Evolutionary conservation across 2,329 filamentous ascomycete species (phyloP).

Genomic region (Neofusicoccum umdonicola): DNA sequence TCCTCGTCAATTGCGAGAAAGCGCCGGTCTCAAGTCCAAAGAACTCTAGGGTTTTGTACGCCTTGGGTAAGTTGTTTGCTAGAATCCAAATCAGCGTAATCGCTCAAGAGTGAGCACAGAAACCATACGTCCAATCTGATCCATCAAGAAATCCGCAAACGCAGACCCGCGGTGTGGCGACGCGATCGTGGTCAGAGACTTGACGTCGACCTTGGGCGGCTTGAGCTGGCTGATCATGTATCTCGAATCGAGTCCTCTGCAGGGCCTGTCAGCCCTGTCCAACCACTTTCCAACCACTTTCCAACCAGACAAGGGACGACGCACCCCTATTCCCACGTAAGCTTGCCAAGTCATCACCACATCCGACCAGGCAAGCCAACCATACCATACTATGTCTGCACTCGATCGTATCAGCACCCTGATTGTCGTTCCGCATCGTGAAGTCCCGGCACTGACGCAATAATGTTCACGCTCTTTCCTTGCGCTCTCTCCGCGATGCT

Average conservation of each 20-base stretch:
- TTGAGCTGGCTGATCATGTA: conserved; percentile 62
- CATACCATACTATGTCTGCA: conserved; percentile 55
- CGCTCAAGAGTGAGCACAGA: conserved; percentile 41
- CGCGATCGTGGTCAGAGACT: conserved; percentile 64
- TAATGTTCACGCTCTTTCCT: conserved; percentile 62
- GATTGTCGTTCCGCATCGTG: too few relatives aligned
- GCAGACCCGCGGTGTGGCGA: conserved; percentile 61
- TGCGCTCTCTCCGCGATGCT: conserved; percentile 53
- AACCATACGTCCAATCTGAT: conserved; percentile 53
- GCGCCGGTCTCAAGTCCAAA: conserved; percentile 59
- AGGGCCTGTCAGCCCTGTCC: background rate
- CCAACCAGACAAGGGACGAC: background rate
- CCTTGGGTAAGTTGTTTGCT: conserved; percentile 50
- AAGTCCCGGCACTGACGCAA: conserved; percentile 51
- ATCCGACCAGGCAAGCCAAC: background rate
- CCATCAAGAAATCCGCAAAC: conserved; percentile 61
- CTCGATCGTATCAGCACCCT: conserved; percentile 17
- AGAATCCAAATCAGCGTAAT: background rate
- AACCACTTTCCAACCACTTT: background rate
- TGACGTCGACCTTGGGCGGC: conserved; percentile 69
- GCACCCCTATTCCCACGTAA: conserved; percentile 36
- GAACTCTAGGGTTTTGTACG: conserved; percentile 56
- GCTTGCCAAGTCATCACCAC: conserved; percentile 6
- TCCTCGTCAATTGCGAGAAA: conserved; percentile 59
- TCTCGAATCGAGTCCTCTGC: conserved; percentile 60